A percentile compares a stretch with the other conserved stretches of the same genome.
Evolutionary conservation across 768 basidiomycete genomes (phyloP).

Genomic region (Boletus bicolor): DNA sequence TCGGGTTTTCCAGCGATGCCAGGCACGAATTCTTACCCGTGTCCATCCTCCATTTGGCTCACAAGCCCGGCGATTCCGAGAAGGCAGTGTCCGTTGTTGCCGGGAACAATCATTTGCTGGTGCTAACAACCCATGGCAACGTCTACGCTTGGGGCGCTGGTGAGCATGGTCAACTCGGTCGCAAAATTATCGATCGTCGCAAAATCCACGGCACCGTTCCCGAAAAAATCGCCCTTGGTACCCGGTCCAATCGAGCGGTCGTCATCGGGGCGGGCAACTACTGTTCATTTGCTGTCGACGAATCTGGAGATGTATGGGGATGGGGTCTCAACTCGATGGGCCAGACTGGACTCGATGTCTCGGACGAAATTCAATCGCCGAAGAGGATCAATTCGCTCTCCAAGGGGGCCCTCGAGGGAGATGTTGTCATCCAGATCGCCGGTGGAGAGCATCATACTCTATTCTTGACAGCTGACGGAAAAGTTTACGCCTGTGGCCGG

Average conservation of each 20-base stretch:
- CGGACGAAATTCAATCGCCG: conserved; percentile 58
- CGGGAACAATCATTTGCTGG: conserved; percentile 87
- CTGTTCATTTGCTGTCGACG: conserved; percentile 89
- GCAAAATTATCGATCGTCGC: conserved; percentile 83
- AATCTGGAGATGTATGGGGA: conserved; percentile 79
- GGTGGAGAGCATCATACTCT: conserved; percentile 89
- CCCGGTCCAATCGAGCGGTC: conserved; percentile 60
- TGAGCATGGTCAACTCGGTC: conserved; percentile 87
- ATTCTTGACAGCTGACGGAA: conserved; percentile 81
- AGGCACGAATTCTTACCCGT: conserved; percentile 67
- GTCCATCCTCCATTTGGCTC: conserved; percentile 53
- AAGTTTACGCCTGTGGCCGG: conserved; percentile 84
- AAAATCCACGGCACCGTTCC: conserved; percentile 89
- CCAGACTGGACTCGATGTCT: conserved; percentile 62
- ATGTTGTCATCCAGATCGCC: conserved; percentile 64
- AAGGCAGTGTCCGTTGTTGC: conserved; percentile 73
- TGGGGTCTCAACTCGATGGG: conserved; percentile 97
- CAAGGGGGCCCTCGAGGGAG: conserved; percentile 57
- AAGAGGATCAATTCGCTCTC: conserved; percentile 61
- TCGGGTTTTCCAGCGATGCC: conserved; percentile 74
- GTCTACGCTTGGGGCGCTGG: conserved; percentile 90
- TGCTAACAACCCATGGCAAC: conserved; percentile 83
- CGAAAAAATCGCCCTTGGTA: conserved; percentile 77
- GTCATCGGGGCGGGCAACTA: conserved; percentile 77
- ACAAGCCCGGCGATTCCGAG: conserved; percentile 63